Evolutionary conservation across 768 basidiomycete species (phyloP).

Genomic region (Coprinellus micaceus): DNA sequence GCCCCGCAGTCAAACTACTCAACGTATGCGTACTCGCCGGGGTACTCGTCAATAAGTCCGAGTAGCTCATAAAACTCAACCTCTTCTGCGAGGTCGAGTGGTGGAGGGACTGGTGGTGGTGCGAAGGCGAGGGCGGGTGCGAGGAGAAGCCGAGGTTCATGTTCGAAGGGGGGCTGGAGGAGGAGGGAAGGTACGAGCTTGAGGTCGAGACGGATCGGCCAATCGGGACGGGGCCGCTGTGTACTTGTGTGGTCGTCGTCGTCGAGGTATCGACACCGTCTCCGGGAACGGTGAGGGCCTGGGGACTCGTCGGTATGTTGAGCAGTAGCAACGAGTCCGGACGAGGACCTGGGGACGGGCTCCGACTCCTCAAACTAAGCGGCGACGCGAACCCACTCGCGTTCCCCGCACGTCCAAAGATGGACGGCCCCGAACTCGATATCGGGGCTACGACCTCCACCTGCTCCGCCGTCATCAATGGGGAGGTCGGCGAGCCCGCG

Average conservation of each 20-base stretch:
- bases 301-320: slow-evolving; percentile 35
- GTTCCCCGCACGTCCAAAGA: slow-evolving; percentile 15
- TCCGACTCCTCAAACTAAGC: slow-evolving; percentile 62
- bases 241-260: too few species aligned
- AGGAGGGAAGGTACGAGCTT: slow-evolving; percentile 1
- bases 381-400: slow-evolving; percentile 63
- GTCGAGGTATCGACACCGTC: neutral
- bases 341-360: slow-evolving; percentile 52
- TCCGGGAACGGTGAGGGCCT: too few species aligned
- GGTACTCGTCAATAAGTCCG: slow-evolving; percentile 75
- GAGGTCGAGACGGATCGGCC: slow-evolving; percentile 1
- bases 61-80: slow-evolving; percentile 86
- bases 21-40: slow-evolving; percentile 72
- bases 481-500: slow-evolving; percentile 17
- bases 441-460: slow-evolving; percentile 59
- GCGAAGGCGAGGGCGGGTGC: slow-evolving; percentile 42
- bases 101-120: slow-evolving; percentile 27
- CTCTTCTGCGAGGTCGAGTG: slow-evolving; percentile 45
- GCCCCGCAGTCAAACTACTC: slow-evolving; percentile 65
- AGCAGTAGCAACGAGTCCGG: slow-evolving; percentile 33
- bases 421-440: slow-evolving; percentile 12
- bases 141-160: slow-evolving; percentile 9
- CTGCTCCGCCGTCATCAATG: slow-evolving; percentile 44
- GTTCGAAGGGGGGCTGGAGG: neutral
- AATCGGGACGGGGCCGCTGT: slow-evolving; percentile 6